These are phyloP conservation scores for Claviceps sp. DNA, from an alignment of 2,329 filamentous ascomycete genomes.

Conservation along the genomic window DNA sequence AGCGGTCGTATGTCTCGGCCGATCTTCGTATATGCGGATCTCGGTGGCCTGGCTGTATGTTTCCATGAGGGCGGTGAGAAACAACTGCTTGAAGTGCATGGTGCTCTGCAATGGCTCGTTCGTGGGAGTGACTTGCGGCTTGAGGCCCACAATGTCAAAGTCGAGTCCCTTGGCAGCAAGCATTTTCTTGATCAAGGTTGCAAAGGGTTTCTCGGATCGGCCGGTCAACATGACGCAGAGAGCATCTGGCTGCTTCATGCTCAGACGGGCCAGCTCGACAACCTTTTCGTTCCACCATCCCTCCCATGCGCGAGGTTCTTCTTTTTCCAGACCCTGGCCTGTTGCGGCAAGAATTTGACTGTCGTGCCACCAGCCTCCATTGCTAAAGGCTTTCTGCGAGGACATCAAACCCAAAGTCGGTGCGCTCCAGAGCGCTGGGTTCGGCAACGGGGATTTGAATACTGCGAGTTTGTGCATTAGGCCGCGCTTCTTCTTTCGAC, in stretches of 20 bases:
- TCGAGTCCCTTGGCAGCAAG: conserved; percentile 61
- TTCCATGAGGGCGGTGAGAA: conserved; percentile 67
- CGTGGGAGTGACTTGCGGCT: conserved; percentile 69
- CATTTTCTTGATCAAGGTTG: conserved; percentile 70
- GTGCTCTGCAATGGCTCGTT: conserved; percentile 69
- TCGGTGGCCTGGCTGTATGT: conserved; percentile 78
- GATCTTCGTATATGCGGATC: conserved; percentile 61
- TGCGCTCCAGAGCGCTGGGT: conserved; percentile 73
- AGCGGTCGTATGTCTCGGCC: conserved; percentile 54
- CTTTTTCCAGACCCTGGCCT: conserved; percentile 66
- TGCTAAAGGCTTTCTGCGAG: conserved; percentile 60
- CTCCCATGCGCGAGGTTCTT: conserved; percentile 74
- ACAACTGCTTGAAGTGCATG: conserved; percentile 83
- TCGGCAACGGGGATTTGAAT: conserved; percentile 83
- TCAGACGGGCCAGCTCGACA: conserved; percentile 64
- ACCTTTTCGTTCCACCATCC: conserved; percentile 97
- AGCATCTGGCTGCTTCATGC: conserved; percentile 71
- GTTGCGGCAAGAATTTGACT: conserved; percentile 72
- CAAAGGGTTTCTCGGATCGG: conserved; percentile 63
- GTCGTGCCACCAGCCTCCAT: conserved; percentile 97
- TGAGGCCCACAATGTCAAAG: conserved; percentile 80
- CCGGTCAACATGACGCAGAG: conserved; percentile 81
- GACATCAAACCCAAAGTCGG: conserved; percentile 65
- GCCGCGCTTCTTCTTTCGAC: neutral
- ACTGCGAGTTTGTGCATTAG: conserved; percentile 34